phyloP scores from a whole-genome alignment of 805 yeast genomes.

The Teunomyces stri region DNA sequence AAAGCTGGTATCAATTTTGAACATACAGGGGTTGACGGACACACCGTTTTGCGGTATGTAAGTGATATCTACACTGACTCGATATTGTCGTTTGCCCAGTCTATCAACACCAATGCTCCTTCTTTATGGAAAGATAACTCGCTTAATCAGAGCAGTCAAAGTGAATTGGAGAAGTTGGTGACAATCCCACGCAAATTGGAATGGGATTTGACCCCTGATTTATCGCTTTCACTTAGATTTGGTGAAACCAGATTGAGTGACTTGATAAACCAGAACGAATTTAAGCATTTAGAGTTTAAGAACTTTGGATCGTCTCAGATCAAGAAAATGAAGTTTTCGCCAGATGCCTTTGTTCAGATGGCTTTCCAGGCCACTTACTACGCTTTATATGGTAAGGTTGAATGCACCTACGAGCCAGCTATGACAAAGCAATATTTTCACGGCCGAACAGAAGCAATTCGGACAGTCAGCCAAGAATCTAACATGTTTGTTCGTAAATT shows the following conservation, averaged over 20 bases:
- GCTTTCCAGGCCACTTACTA: constrained; percentile 90
- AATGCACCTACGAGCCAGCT: constrained; percentile 93
- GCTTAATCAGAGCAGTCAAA: constrained; percentile 15
- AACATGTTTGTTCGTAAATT: constrained; percentile 81
- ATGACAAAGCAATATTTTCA: constrained; percentile 88
- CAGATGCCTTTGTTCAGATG: constrained; percentile 94
- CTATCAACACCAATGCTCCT: constrained; percentile 75
- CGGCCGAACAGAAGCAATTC: constrained; percentile 90
- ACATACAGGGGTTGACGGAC: constrained; percentile 95
- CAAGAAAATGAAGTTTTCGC: constrained; percentile 82
- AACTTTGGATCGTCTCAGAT: constrained; percentile 72
- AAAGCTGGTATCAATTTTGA: constrained; percentile 93
- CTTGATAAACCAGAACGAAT: constrained; percentile 85
- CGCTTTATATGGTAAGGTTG: constrained; percentile 88
- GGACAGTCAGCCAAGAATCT: constrained; percentile 80
- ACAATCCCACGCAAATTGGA: constrained; percentile 84
- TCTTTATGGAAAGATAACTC: constrained; percentile 53
- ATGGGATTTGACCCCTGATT: constrained; percentile 77
- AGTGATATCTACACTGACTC: constrained; percentile 91
- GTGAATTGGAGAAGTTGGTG: constrained; percentile 37
- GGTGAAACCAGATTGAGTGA: constrained; percentile 90
- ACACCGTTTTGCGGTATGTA: constrained; percentile 83
- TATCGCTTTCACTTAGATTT: constrained; percentile 77
- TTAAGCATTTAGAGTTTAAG: constrained; percentile 73
- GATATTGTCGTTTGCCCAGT: constrained; percentile 78